Conservation (phyloP, 2,329 filamentous ascomycete species). For the Epichloe sylvatica region DNA sequence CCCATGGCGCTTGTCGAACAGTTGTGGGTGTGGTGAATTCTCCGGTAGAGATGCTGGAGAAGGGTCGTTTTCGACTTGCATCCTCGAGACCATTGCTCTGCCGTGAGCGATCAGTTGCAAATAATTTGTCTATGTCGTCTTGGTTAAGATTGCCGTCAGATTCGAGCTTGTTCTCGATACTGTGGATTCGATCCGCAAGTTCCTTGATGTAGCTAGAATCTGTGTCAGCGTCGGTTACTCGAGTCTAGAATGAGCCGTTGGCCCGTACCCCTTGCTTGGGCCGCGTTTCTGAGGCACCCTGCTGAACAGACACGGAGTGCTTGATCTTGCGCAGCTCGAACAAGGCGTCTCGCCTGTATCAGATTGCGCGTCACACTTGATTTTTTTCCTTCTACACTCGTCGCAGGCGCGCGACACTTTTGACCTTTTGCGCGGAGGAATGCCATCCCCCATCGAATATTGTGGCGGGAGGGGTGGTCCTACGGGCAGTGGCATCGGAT, state of each 20-base stretch:
- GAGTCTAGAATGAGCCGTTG: neutral
- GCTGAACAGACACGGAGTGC: slow-evolving; percentile 71
- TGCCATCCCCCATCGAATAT: slow-evolving; percentile 38
- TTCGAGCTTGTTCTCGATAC: slow-evolving; percentile 64
- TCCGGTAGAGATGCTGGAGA: slow-evolving; percentile 32
- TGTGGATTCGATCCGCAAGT: slow-evolving; percentile 69
- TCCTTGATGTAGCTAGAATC: slow-evolving; percentile 69
- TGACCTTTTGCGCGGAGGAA: slow-evolving; percentile 59
- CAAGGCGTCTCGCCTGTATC: slow-evolving; percentile 63
- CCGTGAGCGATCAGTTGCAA: slow-evolving; percentile 21
- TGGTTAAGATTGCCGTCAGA: slow-evolving; percentile 31
- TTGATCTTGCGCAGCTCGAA: slow-evolving; percentile 65
- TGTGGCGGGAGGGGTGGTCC: slow-evolving; percentile 23
- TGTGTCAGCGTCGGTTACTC: slow-evolving; percentile 2
- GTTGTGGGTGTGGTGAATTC: slow-evolving; percentile 26
- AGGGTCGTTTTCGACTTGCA: slow-evolving; percentile 30
- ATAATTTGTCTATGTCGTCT: slow-evolving; percentile 32
- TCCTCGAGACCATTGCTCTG: slow-evolving; percentile 17
- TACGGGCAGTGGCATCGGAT: slow-evolving; percentile 22
- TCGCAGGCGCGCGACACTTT: slow-evolving; percentile 85
- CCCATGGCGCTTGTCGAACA: slow-evolving; percentile 32
- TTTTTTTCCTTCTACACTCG: slow-evolving; percentile 79
- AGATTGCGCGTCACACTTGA: slow-evolving; percentile 71
- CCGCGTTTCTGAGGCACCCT: slow-evolving; percentile 78
- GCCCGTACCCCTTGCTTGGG: slow-evolving; percentile 63